phyloP scores from a whole-genome alignment of 345 rosid genomes.

The Excoecaria cochinchinensis region DNA sequence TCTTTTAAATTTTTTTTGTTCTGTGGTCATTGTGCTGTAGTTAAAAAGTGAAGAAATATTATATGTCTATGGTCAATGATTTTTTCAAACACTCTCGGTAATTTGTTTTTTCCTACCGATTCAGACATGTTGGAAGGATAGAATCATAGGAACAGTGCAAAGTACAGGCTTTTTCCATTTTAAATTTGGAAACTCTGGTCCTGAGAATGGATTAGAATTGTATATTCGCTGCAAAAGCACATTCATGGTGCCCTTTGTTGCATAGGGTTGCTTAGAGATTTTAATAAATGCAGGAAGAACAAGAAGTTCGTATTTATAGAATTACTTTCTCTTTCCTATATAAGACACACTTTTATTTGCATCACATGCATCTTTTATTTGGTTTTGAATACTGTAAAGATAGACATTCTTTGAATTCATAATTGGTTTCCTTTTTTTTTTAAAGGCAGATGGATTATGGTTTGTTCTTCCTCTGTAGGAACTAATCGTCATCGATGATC shows the following conservation, averaged over 20 bases:
- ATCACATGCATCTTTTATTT: not conserved
- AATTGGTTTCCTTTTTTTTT: not conserved
- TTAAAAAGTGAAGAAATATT: not conserved
- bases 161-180: not conserved
- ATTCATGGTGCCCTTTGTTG: not conserved
- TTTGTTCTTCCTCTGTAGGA: constrained; percentile 47
- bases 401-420: not conserved
- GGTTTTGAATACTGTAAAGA: not conserved
- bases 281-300: not conserved
- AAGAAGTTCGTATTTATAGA: not conserved
- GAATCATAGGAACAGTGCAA: not conserved
- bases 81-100: not conserved
- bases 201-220: not conserved
- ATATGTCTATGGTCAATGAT: not conserved
- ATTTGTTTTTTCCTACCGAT: not conserved
- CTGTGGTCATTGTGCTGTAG: not conserved
- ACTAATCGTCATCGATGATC: constrained; percentile 86
- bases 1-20: not conserved
- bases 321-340: not conserved
- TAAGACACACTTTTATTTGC: not conserved
- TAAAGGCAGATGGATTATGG: not conserved
- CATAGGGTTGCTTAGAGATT: not conserved
- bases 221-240: not conserved
- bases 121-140: not conserved
- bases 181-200: not conserved